Percentiles rank a stretch among this genome's conserved stretches.
These are phyloP conservation scores for Alternaria sp. DNA, from an alignment of 2,329 filamentous ascomycete species.

Conservation along the genomic window DNA sequence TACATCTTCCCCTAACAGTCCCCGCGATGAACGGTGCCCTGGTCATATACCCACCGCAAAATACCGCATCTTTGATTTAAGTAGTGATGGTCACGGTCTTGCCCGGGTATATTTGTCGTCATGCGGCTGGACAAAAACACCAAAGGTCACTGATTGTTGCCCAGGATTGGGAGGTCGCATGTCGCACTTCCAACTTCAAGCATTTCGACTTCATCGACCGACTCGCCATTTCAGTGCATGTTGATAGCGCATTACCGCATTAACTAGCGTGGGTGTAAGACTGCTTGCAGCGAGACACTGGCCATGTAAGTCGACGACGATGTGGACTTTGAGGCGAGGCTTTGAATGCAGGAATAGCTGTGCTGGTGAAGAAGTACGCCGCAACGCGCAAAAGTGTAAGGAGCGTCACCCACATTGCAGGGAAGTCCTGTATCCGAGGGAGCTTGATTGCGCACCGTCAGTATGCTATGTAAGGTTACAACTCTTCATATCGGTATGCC, in stretches of 20 bases:
- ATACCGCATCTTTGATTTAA: background rate
- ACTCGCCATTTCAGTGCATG: background rate
- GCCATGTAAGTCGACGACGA: rapidly evolving
- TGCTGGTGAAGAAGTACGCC: background rate
- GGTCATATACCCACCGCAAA: background rate
- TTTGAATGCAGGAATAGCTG: background rate
- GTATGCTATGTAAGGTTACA: background rate
- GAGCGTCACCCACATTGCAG: too few relatives aligned
- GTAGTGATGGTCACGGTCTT: rapidly evolving
- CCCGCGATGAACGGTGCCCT: background rate
- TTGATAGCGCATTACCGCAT: background rate
- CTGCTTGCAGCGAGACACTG: background rate
- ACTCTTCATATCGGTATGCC: background rate
- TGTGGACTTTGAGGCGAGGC: background rate
- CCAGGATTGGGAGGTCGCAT: background rate
- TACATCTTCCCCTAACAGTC: background rate
- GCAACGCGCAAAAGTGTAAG: too few relatives aligned
- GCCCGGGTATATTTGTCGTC: too few relatives aligned
- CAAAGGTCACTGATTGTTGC: background rate
- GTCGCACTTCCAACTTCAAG: background rate
- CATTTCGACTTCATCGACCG: background rate
- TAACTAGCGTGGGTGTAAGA: rapidly evolving
- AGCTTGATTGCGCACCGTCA: background rate
- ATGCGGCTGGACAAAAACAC: background rate
- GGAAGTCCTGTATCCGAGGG: too few relatives aligned